Percentiles rank a stretch among this genome's conserved stretches.
These are phyloP conservation scores for Monascus purpureus DNA, from an alignment of 495 filamentous ascomycete genomes.

Conservation along the genomic window DNA sequence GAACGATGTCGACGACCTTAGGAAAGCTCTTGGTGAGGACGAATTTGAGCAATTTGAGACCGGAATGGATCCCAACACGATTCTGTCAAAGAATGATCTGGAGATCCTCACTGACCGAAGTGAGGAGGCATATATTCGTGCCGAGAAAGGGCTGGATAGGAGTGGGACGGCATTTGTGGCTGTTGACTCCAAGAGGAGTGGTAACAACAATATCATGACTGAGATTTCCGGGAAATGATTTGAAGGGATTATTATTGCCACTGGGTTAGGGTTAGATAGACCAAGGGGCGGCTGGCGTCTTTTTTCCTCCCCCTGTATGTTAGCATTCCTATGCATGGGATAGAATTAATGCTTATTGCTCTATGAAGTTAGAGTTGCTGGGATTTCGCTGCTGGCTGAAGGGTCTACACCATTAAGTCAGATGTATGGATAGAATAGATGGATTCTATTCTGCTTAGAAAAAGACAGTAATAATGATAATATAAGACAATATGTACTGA, in stretches of 20 bases:
- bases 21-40: conserved; percentile 31
- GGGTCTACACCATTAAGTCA: no score
- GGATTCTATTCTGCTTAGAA: no score
- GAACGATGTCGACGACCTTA: conserved; percentile 30
- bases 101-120: conserved; percentile 70
- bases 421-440: no score
- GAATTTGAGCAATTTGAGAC: conserved; percentile 46
- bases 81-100: conserved; percentile 68
- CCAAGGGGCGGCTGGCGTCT: neutral
- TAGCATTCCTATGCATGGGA: no score
- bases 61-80: conserved; percentile 32
- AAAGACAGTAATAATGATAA: no score
- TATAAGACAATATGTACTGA: no score
- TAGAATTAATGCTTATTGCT: no score
- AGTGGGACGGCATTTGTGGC: conserved; percentile 26
- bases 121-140: conserved; percentile 69
- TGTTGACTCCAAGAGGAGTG: conserved; percentile 27
- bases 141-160: conserved; percentile 52
- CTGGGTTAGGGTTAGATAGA: no score
- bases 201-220: conserved; percentile 19
- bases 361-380: no score
- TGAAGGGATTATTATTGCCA: no score
- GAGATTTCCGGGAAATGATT: conserved; percentile 12
- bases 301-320: conserved; percentile 1
- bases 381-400: no score